Conservation (phyloP, 768 basidiomycete species). For the Rhizopogon salebrosus region DNA sequence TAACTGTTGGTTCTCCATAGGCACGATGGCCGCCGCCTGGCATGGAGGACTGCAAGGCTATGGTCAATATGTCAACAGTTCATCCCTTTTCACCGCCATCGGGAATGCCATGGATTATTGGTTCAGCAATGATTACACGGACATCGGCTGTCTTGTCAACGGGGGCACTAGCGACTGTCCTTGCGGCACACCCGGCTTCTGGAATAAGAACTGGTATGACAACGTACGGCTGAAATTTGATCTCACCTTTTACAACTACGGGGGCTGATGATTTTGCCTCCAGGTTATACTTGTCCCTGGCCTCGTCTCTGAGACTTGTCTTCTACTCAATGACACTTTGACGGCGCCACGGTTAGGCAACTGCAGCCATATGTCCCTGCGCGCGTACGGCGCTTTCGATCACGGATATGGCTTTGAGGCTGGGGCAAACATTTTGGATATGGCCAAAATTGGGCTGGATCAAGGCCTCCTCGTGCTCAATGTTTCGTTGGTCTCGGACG, state of each 20-base stretch:
- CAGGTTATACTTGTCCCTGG: constrained; percentile 59
- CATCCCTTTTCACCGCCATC: constrained; percentile 35
- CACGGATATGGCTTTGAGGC: constrained; percentile 44
- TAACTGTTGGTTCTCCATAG: constrained; percentile 21
- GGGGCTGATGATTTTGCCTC: neutral
- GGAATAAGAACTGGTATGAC: constrained; percentile 66
- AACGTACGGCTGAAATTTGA: constrained; percentile 34
- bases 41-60: constrained; percentile 44
- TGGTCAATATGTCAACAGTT: constrained; percentile 37
- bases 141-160: constrained; percentile 45
- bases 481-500: constrained; percentile 39
- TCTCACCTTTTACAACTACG: neutral
- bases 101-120: constrained; percentile 54
- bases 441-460: constrained; percentile 59
- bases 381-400: constrained; percentile 46
- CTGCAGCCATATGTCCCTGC: constrained; percentile 46
- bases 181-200: constrained; percentile 45
- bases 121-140: constrained; percentile 56
- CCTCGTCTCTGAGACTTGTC: constrained; percentile 50
- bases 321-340: constrained; percentile 47
- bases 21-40: constrained; percentile 51
- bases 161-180: constrained; percentile 53
- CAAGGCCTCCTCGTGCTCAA: constrained; percentile 36
- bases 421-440: constrained; percentile 63
- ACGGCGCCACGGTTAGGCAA: constrained; percentile 34